Evolutionary conservation across 768 basidiomycete species (phyloP).

Genomic region (Suillus lakei): DNA sequence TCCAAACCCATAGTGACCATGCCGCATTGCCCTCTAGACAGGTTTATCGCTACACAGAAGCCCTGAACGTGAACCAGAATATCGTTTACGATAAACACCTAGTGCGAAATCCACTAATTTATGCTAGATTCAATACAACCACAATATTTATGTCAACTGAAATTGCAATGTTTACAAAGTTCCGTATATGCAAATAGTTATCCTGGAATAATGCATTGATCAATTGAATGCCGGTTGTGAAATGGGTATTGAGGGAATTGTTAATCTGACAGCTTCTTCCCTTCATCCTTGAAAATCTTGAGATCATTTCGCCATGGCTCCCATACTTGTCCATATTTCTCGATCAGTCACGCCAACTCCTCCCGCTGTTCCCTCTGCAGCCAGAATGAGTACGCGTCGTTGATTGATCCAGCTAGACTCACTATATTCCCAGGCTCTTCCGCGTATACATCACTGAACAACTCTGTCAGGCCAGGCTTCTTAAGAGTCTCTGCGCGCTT

Average conservation of each 20-base stretch:
- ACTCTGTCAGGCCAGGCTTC: conserved; percentile 71
- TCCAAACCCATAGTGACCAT: too few species aligned
- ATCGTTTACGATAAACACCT: too few species aligned
- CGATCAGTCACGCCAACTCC: conserved; percentile 73
- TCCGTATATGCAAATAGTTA: neutral
- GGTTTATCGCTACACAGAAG: too few species aligned
- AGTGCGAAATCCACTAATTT: neutral
- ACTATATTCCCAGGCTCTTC: conserved; percentile 86
- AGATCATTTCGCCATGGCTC: conserved; percentile 86
- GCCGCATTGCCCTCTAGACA: too few species aligned
- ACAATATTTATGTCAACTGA: too few species aligned
- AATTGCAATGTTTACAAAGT: conserved; percentile 7
- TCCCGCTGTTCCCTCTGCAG: conserved; percentile 80
- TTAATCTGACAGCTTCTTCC: conserved; percentile 56
- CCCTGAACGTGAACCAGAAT: too few species aligned
- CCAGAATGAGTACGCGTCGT: conserved; percentile 3
- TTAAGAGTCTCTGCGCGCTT: conserved; percentile 74
- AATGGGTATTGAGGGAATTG: neutral
- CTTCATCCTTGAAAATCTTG: conserved; percentile 73
- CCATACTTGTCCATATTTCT: conserved; percentile 87
- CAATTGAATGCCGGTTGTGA: too few species aligned
- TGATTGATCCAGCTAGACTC: conserved; percentile 36
- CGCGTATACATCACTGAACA: conserved; percentile 90
- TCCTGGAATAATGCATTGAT: too few species aligned
- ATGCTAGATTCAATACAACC: neutral